Conservation (phyloP, 164 flowering plant genomes). For the Macadamia tetraphylla region DNA sequence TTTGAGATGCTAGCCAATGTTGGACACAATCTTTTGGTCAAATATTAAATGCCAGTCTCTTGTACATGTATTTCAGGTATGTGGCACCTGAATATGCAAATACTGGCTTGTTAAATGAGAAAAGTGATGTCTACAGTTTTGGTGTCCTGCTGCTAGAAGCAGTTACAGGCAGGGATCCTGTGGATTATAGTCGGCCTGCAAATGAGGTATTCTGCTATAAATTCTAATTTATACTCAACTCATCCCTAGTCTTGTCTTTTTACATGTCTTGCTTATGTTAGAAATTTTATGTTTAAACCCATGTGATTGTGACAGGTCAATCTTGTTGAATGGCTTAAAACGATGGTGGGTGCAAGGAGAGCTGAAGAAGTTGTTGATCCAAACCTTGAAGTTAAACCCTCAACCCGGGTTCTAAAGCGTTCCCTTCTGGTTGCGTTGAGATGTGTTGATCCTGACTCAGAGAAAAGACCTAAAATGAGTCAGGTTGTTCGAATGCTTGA, state of each 20-base stretch:
- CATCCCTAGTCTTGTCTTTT: background rate
- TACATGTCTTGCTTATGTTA: background rate
- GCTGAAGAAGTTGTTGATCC: conserved; percentile 45
- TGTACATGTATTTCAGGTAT: conserved; percentile 28
- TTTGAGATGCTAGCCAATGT: background rate
- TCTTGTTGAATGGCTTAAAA: conserved; percentile 52
- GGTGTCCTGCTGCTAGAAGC: conserved; percentile 43
- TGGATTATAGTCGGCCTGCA: conserved; percentile 43
- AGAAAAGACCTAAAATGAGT: conserved; percentile 41
- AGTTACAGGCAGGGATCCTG: conserved; percentile 49
- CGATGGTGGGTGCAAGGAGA: conserved; percentile 36
- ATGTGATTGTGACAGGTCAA: conserved; percentile 27
- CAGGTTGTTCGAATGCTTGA: conserved; percentile 38
- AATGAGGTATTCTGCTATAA: conserved; percentile 29
- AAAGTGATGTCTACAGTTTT: conserved; percentile 51
- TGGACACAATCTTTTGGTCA: background rate
- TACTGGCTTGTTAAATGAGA: conserved; percentile 41
- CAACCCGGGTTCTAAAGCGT: conserved; percentile 34
- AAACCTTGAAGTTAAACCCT: conserved; percentile 29
- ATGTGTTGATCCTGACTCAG: conserved; percentile 47
- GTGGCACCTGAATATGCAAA: conserved; percentile 64
- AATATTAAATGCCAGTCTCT: background rate
- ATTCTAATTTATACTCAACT: background rate
- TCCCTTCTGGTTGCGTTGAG: conserved; percentile 39
- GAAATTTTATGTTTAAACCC: too few species aligned